phyloP scores from a whole-genome alignment of 192 early-diverging fungal species.

The Podila epigama region DNA sequence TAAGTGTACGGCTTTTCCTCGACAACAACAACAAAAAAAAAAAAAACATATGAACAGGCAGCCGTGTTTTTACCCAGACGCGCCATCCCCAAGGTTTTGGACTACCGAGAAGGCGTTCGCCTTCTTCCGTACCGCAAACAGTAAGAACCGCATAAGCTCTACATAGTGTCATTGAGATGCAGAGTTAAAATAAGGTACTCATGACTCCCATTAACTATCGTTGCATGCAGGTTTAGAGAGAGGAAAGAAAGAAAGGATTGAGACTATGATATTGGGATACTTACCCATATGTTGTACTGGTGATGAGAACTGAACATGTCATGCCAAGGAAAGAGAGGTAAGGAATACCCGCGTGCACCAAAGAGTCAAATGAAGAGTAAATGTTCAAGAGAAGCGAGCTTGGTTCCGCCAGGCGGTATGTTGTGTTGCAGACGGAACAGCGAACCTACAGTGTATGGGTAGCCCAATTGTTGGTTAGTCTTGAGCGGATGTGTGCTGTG shows the following conservation, averaged over 20 bases:
- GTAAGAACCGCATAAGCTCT: slow-evolving; percentile 72
- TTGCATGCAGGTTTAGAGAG: no score
- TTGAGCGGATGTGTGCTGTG: no score
- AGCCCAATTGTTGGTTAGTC: neutral
- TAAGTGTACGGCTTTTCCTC: no score
- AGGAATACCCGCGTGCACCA: slow-evolving; percentile 67
- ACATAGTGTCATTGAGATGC: neutral
- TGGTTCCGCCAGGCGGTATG: slow-evolving; percentile 67
- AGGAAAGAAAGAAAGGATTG: no score
- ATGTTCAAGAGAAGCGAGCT: slow-evolving; percentile 57
- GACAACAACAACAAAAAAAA: neutral
- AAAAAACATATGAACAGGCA: neutral
- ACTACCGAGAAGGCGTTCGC: slow-evolving; percentile 61
- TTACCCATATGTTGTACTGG: slow-evolving; percentile 72
- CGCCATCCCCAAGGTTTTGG: slow-evolving; percentile 67
- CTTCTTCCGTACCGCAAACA: slow-evolving; percentile 69
- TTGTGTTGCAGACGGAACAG: slow-evolving; percentile 74
- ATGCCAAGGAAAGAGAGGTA: slow-evolving; percentile 67
- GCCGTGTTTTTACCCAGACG: slow-evolving; percentile 63
- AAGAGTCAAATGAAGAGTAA: slow-evolving; percentile 57
- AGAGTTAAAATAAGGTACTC: neutral
- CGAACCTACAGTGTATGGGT: slow-evolving; percentile 52
- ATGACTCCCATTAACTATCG: no score
- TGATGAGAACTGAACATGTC: slow-evolving; percentile 67
- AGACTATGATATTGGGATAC: no score